Base-by-base conservation (phyloP, 768 basidiomycete species). In the Hydnomerulius pinastri region DNA sequence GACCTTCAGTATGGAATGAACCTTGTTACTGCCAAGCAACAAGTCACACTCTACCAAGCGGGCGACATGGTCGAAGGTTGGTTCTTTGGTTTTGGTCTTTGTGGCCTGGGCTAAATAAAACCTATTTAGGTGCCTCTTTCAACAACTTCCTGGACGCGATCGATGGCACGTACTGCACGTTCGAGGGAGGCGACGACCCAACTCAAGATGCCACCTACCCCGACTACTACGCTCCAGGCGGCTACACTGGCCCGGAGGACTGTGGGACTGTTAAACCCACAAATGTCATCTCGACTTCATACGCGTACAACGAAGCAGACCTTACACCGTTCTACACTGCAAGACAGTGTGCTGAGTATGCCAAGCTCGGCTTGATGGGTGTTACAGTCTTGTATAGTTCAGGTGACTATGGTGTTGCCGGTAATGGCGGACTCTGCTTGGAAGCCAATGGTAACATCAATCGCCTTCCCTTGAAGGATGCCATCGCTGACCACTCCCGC, bases 1-100 rank as follows among this genome's bases (percentile, higher is more conserved):
- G 82, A 84, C 63, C 70, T 85, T 8, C 65, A 83, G 64, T 82
- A 80, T 48, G 74, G 72, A 13, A 77, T 84, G 80, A 64, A 69
- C 6, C 69, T 83, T 27, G 72, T 75, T 12, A 72, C 71, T 3
- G 63, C 58, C 9, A 61, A 65, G 8, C 76, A 77, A 52, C 54
- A 59, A 5, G 71, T 78, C 6, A 74, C 71, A 2, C 62, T 79
- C 24, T 70, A 76, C 41, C 77, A 79, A 46, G 73, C 71, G 6
- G 77, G 77, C 15, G 77, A 78, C 53, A 51, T 74, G 28, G 61
- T 66, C 1, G 68, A 73, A 62, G 74, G 76, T 69, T 46, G 8
- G 60, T 5, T 6, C 36, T 13, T 30, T 13, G 15, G 13, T 15
- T n/a, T n/a, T n/a, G n/a, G 17, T 29, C 13, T n/a, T 3, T 21